phyloP scores from a whole-genome alignment of 225 moss, liverwort and hornwort species.

The Neckera pumila region DNA sequence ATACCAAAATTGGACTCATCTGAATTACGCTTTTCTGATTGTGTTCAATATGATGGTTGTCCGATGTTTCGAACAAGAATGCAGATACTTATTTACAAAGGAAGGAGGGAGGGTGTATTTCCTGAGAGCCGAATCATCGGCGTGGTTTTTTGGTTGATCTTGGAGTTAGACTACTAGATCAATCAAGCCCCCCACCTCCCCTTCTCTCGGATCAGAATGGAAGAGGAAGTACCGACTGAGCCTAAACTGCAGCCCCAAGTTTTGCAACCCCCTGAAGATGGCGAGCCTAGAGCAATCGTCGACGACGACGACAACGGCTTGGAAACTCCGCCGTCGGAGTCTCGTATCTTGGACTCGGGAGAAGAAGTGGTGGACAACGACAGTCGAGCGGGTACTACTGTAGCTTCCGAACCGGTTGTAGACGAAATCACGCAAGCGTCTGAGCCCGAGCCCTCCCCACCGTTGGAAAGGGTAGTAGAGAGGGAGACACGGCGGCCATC shows the following conservation, averaged over 20 bases:
- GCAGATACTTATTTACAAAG: background rate
- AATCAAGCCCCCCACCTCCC: background rate
- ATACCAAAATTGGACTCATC: background rate
- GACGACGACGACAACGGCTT: background rate
- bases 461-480: background rate
- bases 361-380: background rate
- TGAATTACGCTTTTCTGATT: background rate
- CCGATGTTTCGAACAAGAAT: background rate
- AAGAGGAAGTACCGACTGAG: background rate
- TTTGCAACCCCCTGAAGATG: background rate
- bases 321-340: background rate
- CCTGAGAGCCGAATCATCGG: background rate
- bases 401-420: background rate
- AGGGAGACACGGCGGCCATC: constrained; percentile 1
- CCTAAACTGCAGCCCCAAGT: background rate
- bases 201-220: background rate
- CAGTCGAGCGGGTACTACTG: background rate
- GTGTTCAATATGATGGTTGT: background rate
- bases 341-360: background rate
- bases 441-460: background rate
- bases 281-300: background rate
- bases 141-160: background rate
- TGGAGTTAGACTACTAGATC: background rate
- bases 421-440: background rate
- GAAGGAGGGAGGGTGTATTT: background rate